These are phyloP conservation scores for Asterophora parasitica DNA, from an alignment of 768 basidiomycete species.

Conservation along the genomic window DNA sequence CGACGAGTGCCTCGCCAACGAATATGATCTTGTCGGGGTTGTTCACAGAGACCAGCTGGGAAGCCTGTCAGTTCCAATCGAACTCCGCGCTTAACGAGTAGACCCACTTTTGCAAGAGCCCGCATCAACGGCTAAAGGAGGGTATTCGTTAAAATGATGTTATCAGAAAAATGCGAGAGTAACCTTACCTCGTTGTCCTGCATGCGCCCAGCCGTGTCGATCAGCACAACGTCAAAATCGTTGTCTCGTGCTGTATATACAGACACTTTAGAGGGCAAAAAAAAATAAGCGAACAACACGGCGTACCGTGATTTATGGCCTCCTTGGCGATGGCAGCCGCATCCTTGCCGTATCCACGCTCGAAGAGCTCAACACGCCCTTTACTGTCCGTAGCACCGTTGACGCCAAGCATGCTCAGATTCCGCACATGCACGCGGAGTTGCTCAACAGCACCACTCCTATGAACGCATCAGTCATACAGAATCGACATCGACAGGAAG, in stretches of 20 bases:
- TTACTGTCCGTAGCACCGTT: conserved; percentile 66
- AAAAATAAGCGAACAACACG: not conserved
- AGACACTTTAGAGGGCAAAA: not conserved
- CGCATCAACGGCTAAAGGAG: conserved; percentile 83
- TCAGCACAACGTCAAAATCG: conserved; percentile 92
- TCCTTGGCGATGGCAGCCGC: conserved; percentile 98
- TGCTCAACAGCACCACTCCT: conserved; percentile 98
- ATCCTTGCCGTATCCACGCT: conserved; percentile 97
- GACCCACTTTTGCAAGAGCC: conserved; percentile 84
- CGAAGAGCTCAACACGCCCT: conserved; percentile 86
- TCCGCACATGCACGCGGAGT: conserved; percentile 92
- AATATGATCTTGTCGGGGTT: conserved; percentile 97
- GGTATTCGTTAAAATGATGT: conserved; percentile 4
- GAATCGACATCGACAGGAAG: not conserved
- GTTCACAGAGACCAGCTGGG: conserved; percentile 85
- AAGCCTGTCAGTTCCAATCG: not conserved
- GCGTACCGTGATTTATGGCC: conserved; percentile 82
- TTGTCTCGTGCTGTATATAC: conserved; percentile 67
- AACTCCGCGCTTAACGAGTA: not conserved
- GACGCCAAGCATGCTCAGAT: conserved; percentile 78
- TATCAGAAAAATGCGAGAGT: not conserved
- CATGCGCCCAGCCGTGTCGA: conserved; percentile 98
- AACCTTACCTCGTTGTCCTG: conserved; percentile 90
- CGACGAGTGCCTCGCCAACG: conserved; percentile 96
- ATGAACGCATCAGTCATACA: conserved; percentile 2